Base-by-base conservation (phyloP, 768 basidiomycete genomes). In the Rhodotorula diobovata region DNA sequence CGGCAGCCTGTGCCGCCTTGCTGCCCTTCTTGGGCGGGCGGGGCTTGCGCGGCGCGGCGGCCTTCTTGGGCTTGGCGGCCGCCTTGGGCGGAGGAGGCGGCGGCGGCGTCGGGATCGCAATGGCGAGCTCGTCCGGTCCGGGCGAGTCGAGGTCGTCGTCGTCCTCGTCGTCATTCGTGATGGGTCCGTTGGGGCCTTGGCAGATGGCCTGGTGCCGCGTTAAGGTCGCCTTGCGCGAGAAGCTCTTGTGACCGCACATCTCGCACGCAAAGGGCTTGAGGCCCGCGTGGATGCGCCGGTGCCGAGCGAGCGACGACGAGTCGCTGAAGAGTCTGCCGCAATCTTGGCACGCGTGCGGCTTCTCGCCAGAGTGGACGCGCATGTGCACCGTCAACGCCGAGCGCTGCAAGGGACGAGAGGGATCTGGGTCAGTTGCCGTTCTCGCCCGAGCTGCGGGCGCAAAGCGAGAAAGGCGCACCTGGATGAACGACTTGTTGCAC, bases 401-500 rank as follows among this genome's bases (percentile, higher is more conserved):
- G 64, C 90, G 87, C 91, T 94, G 78, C 46, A 45, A 53, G n/a
- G 0, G 37, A 34, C 12, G 37, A 35, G 43, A 10, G 23, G 48
- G 11, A 28, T 8, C 51, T 73, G 56, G 1, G 30, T 55, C 37
- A 43, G 28, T 20, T 1, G 8, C 5, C 48, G 51, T 6, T n/a
- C n/a, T n/a, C n/a, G 4, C 9, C 10, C 48, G 34, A 16, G 30
- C 34, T 51, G 73, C 48, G 25, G 1, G 61, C 76, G 70, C 65
- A 30, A 54, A 28, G 59, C 66, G 55, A 39, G 66, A 28, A 15
- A 58, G 58, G 34, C 74, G 56, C 64, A 91, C 91, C 86, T 94
- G 91, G 76, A 94, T 93, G 77, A 94, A 94, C 6, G 89, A 89
- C 83, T 93, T 94, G 62, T 90, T 90, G 68, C 91, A 93, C 39